A percentile compares a stretch with the other conserved stretches of the same genome.
Evolutionary conservation across 1,284 basidiomycete species (phyloP).

Genomic region (Sporisorium reilianum): DNA sequence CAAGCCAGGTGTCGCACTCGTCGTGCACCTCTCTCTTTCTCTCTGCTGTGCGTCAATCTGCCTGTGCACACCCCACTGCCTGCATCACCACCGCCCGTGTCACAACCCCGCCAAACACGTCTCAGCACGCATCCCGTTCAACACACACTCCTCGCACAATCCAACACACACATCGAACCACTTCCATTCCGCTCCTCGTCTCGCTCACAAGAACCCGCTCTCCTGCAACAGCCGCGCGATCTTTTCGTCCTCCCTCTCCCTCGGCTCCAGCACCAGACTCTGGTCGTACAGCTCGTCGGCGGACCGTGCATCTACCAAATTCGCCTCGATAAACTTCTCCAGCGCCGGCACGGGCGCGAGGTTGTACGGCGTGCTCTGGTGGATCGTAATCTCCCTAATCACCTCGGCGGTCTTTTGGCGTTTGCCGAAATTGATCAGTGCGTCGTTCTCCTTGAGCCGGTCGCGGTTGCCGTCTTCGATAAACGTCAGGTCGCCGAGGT

Average conservation of each 20-base stretch:
- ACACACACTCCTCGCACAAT: background rate
- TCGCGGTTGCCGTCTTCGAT: conserved; percentile 99
- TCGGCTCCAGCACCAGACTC: conserved; percentile 86
- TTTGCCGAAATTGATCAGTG: conserved; percentile 94
- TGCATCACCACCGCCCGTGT: too few relatives aligned
- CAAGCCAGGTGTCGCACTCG: too few relatives aligned
- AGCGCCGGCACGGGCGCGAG: conserved; percentile 79
- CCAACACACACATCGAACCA: background rate
- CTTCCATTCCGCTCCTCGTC: background rate
- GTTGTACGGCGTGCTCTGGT: conserved; percentile 87
- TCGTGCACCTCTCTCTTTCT: too few relatives aligned
- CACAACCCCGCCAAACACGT: background rate
- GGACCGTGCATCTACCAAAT: conserved; percentile 72
- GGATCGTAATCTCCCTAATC: conserved; percentile 94
- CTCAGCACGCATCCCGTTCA: too few relatives aligned
- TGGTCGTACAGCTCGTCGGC: conserved; percentile 77
- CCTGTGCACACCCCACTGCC: background rate
- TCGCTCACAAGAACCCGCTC: conserved; percentile 79
- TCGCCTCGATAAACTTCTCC: conserved; percentile 81
- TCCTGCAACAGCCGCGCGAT: conserved; percentile 88
- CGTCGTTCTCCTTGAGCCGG: conserved; percentile 74
- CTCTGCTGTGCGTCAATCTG: too few relatives aligned
- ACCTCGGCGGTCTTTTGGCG: conserved; percentile 92
- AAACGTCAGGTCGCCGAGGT: conserved; percentile 93
- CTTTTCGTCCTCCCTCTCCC: conserved; percentile 85